These are phyloP conservation scores for Calycina marina DNA, from an alignment of 2,329 filamentous ascomycete species.

Conservation along the genomic window DNA sequence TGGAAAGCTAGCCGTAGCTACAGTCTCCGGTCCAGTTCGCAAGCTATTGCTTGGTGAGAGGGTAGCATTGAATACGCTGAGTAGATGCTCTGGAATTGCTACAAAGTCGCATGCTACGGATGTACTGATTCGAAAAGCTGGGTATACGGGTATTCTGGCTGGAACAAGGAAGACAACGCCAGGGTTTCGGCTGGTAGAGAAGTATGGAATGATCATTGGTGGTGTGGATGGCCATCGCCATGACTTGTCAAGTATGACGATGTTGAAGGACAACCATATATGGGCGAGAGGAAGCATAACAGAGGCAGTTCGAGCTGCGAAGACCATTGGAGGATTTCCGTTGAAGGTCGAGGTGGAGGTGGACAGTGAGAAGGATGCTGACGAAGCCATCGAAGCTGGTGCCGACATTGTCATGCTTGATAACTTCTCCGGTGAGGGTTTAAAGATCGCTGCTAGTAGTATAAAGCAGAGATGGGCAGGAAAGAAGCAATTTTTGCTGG, in stretches of 20 bases:
- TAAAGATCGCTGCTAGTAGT: conserved; percentile 57
- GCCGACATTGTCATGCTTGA: conserved; percentile 97
- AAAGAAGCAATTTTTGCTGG: conserved; percentile 61
- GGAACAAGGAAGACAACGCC: conserved; percentile 96
- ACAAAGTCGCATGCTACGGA: conserved; percentile 47
- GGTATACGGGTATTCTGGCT: conserved; percentile 74
- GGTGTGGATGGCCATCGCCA: conserved; percentile 86
- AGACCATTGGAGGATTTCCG: conserved; percentile 72
- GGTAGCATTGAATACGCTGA: conserved; percentile 80
- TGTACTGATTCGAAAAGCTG: conserved; percentile 41
- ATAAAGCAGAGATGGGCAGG: conserved; percentile 72
- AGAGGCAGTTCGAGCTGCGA: conserved; percentile 71
- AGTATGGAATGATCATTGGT: conserved; percentile 93
- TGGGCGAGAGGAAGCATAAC: conserved; percentile 83
- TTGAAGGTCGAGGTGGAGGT: conserved; percentile 96
- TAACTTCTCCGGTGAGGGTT: conserved; percentile 74
- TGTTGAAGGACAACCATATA: conserved; percentile 98
- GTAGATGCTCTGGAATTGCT: conserved; percentile 83
- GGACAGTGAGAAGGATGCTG: conserved; percentile 71
- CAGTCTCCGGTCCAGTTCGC: conserved; percentile 70
- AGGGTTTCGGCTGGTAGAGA: conserved; percentile 88
- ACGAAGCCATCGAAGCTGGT: conserved; percentile 80
- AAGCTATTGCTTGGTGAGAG: conserved; percentile 73
- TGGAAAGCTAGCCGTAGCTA: conserved; percentile 52
- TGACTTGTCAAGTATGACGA: conserved; percentile 88